Conservation (phyloP, 176 grass and related monocot genomes). For the Carex parvula region DNA sequence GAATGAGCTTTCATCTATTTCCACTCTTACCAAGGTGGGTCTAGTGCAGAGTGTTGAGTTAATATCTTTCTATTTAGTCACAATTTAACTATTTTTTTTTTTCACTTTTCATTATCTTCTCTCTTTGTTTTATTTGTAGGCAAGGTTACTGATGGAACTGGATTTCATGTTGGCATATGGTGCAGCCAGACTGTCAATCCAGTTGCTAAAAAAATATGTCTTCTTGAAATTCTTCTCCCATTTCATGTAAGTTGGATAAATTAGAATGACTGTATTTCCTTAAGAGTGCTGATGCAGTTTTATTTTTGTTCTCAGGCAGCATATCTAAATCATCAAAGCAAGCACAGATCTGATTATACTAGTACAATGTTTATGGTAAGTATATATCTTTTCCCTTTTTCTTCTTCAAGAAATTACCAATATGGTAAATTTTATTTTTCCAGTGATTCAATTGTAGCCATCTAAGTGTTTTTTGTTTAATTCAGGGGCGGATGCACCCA, state of each 20-base stretch:
- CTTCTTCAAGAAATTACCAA: neutral
- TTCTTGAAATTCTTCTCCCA: slow-evolving; percentile 81
- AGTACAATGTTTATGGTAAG: slow-evolving; percentile 81
- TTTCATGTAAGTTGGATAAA: slow-evolving; percentile 60
- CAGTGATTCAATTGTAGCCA: neutral
- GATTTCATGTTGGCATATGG: slow-evolving; percentile 85
- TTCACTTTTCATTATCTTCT: neutral
- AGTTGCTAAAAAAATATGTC: slow-evolving; percentile 66
- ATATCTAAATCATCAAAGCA: slow-evolving; percentile 68
- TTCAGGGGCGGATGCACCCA: no score
- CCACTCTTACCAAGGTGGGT: slow-evolving; percentile 46
- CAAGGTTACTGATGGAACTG: slow-evolving; percentile 77
- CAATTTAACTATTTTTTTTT: neutral
- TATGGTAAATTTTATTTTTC: neutral
- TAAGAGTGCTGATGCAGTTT: slow-evolving; percentile 29
- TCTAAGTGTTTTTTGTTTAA: neutral
- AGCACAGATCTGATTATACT: slow-evolving; percentile 34
- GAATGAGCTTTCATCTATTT: slow-evolving; percentile 47
- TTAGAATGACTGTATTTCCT: neutral
- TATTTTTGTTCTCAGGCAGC: slow-evolving; percentile 59
- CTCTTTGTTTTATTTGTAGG: slow-evolving; percentile 36
- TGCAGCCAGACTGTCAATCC: slow-evolving; percentile 59
- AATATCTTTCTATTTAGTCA: slow-evolving; percentile 12
- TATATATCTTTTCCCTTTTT: slow-evolving; percentile 25
- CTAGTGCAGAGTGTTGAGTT: neutral